A percentile compares a stretch with the other conserved stretches of the same genome.
Conservation (phyloP, 352 stramenopile species). For the Phytophthora pisi region DNA sequence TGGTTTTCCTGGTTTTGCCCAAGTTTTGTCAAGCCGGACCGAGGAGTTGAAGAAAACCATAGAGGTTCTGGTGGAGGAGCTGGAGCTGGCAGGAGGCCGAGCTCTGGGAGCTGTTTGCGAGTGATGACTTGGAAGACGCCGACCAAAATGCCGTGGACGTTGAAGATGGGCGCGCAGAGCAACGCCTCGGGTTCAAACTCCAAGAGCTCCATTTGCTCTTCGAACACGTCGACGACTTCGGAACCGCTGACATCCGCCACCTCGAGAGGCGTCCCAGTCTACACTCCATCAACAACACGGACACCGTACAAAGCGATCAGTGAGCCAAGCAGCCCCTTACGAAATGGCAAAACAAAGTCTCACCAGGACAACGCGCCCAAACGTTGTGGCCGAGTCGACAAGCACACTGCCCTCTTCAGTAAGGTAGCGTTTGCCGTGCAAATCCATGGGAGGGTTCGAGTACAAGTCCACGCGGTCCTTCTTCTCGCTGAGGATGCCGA, state of each 20-base stretch:
- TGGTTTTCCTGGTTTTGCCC: conserved; percentile 20
- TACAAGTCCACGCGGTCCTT: conserved; percentile 66
- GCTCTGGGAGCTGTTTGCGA: conserved; percentile 31
- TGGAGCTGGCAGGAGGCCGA: conserved; percentile 6
- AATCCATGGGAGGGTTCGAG: conserved; percentile 60
- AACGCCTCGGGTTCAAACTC: conserved; percentile 67
- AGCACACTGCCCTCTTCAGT: conserved; percentile 56
- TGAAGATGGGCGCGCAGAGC: conserved; percentile 65
- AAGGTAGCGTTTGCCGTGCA: conserved; percentile 52
- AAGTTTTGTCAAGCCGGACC: conserved; percentile 21
- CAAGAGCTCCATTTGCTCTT: conserved; percentile 69
- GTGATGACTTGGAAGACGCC: conserved; percentile 72
- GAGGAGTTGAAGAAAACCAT: conserved; percentile 21
- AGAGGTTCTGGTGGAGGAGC: conserved; percentile 10
- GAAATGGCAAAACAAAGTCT: background rate
- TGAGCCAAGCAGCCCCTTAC: background rate
- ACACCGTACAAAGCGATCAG: conserved; percentile 5
- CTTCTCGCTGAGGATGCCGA: conserved; percentile 69
- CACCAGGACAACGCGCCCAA: conserved; percentile 73
- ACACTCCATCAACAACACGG: background rate
- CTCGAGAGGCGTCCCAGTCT: conserved; percentile 65
- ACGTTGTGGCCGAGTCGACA: conserved; percentile 68
- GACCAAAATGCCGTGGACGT: conserved; percentile 63
- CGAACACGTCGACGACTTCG: conserved; percentile 64
- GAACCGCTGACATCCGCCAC: conserved; percentile 56